Evolutionary conservation across 306 rosid genomes (phyloP).

Genomic region (Trifolium dubium): DNA sequence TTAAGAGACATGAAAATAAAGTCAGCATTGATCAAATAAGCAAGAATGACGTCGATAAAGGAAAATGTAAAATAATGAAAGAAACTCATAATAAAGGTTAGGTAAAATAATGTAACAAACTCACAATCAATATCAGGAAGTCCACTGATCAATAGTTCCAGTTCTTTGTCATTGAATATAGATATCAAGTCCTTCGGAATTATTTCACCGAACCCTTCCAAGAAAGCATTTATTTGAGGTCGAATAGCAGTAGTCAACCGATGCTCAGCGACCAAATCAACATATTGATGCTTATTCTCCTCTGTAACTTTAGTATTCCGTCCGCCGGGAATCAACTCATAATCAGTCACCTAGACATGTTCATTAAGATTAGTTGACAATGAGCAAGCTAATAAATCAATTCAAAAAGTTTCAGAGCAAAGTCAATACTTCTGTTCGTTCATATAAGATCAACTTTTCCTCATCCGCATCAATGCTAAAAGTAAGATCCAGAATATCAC

Average conservation of each 20-base stretch:
- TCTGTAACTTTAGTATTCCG: conserved; percentile 91
- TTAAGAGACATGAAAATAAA: not conserved
- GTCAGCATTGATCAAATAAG: conserved; percentile 2
- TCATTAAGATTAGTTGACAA: conserved; percentile 34
- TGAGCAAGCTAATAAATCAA: not conserved
- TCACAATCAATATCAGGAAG: conserved; percentile 97
- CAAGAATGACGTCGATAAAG: conserved; percentile 3
- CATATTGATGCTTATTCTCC: conserved; percentile 93
- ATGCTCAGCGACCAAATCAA: conserved; percentile 91
- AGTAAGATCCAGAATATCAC: conserved; percentile 84
- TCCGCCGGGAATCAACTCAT: conserved; percentile 94
- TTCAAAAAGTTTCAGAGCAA: conserved; percentile 26
- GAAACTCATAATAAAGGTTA: conserved; percentile 59
- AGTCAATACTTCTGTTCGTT: conserved; percentile 76
- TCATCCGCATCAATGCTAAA: conserved; percentile 99
- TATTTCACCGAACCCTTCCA: conserved; percentile 85
- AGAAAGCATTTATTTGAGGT: conserved; percentile 90
- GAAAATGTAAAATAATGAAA: not conserved
- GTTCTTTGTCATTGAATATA: conserved; percentile 89
- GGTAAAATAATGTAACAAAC: conserved; percentile 34
- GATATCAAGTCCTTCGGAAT: conserved; percentile 77
- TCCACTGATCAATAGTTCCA: conserved; percentile 90
- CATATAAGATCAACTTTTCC: conserved; percentile 88
- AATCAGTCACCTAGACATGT: conserved; percentile 83
- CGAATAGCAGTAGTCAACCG: conserved; percentile 94